Conservation (phyloP, 2,329 filamentous ascomycete genomes). For the Eutypella sp. region DNA sequence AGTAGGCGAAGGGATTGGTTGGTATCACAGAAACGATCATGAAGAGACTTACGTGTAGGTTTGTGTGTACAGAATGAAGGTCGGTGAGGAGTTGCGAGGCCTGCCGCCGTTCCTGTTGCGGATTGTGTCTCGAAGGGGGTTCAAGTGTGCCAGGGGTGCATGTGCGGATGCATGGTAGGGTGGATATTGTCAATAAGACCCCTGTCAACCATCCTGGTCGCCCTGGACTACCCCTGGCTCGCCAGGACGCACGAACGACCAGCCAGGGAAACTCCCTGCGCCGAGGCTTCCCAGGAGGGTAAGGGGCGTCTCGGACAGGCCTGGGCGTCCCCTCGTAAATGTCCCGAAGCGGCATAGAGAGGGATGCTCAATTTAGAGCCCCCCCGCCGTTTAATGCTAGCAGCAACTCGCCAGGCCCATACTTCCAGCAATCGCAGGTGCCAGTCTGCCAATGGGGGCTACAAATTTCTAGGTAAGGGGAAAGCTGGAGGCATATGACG, state of each 20-base stretch:
- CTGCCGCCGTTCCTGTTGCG: slow-evolving; percentile 29
- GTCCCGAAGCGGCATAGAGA: slow-evolving; percentile 12
- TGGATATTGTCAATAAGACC: slow-evolving; percentile 22
- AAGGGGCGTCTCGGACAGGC: slow-evolving; percentile 1
- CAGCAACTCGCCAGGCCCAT: too few relatives aligned
- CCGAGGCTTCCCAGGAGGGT: slow-evolving; percentile 17
- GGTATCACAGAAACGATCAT: slow-evolving; percentile 23
- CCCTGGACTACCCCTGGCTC: slow-evolving; percentile 19
- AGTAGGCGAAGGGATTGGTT: slow-evolving; percentile 9
- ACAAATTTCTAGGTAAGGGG: too few relatives aligned
- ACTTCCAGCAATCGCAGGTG: too few relatives aligned
- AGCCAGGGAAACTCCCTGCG: slow-evolving; percentile 13
- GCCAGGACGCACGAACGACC: slow-evolving; percentile 19
- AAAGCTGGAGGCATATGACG: background rate
- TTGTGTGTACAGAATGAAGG: slow-evolving; percentile 14
- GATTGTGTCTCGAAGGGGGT: slow-evolving; percentile 37
- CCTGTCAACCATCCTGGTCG: too few relatives aligned
- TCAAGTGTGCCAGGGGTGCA: too few relatives aligned
- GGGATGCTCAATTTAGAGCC: slow-evolving; percentile 3
- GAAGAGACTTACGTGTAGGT: slow-evolving; percentile 18
- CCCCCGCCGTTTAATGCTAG: background rate
- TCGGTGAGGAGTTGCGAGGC: slow-evolving; percentile 22
- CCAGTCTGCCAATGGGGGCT: too few relatives aligned
- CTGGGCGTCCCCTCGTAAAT: slow-evolving; percentile 13
- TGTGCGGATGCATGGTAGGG: too few relatives aligned